These are phyloP conservation scores for Globisporangium middletonii DNA, from an alignment of 352 stramenopile species.

Conservation along the genomic window DNA sequence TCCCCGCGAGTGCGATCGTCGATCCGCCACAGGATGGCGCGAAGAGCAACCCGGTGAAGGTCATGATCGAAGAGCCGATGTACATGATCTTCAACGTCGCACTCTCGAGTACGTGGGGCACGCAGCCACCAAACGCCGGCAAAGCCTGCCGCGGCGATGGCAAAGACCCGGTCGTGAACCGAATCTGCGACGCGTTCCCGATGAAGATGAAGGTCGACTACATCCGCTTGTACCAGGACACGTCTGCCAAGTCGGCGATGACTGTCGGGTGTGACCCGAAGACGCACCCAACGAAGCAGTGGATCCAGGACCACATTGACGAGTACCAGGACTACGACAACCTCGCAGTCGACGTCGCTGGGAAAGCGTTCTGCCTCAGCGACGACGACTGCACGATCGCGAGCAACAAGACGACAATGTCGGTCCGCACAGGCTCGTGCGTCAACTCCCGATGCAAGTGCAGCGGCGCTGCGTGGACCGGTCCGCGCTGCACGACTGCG, in stretches of 20 bases:
- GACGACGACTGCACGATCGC: conserved; percentile 5
- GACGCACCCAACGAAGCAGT: conserved; percentile 62
- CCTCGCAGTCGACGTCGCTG: conserved; percentile 10
- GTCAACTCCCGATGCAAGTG: conserved; percentile 2
- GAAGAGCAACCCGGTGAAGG: conserved; percentile 71
- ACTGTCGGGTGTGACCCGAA: conserved; percentile 48
- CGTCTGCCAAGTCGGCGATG: conserved; percentile 34
- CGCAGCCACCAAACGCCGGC: conserved; percentile 57
- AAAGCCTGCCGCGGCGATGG: conserved; percentile 49
- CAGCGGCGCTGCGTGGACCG: not conserved
- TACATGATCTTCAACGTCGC: conserved; percentile 96
- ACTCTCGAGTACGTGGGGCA: conserved; percentile 87
- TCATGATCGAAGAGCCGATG: conserved; percentile 93
- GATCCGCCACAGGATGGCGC: conserved; percentile 39
- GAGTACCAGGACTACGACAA: conserved; percentile 73
- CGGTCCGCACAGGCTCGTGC: not conserved
- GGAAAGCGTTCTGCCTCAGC: conserved; percentile 1
- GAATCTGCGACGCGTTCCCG: conserved; percentile 58
- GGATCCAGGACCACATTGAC: conserved; percentile 70
- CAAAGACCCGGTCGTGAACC: conserved; percentile 30
- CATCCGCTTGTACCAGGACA: conserved; percentile 72
- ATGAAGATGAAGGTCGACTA: conserved; percentile 79
- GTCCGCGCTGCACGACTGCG: conserved; percentile 1
- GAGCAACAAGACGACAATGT: not conserved
- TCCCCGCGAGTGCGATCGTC: conserved; percentile 55